Base-by-base conservation (phyloP, 306 rosid species). In the Coriaria nepalensis region DNA sequence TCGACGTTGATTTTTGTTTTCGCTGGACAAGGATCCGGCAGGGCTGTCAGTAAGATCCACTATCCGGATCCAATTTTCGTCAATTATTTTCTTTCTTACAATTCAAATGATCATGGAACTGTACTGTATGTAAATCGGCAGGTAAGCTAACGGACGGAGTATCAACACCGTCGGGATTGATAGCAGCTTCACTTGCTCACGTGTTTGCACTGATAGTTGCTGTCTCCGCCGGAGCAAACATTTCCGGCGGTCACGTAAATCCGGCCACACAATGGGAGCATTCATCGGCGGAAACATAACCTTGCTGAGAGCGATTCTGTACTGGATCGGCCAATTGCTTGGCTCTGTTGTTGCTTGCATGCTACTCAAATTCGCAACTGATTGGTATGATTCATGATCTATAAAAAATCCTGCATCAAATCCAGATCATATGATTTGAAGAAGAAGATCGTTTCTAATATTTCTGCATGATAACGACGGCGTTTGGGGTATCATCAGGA, bases 201-300 rank as follows among this genome's bases (percentile, higher is more conserved):
- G 94, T 87, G 48, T 83, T 87, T 33, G 93, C 85, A 0, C 75
- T 80, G 5, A 64, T 80, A 33, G 94, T 82, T 60, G 93, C 87
- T 5, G 96, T 87, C 15, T 75, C 87, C 1, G 77, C 83, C 10
- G 94, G 85, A 6, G 87, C 96, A 44, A 82, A 80, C 60, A 67
- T 71, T 53, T 87, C 85, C 33, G 96, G 94, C 4, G 96, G 94
- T 5, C 96, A 87, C 61, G 86, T 87, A 34, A 87, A 87, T 50
- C 94, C 92, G 35, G 92, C 92, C 4, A 94, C 46, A 87, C 92
- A 6, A 79, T 82, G 53, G 94, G 94, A 11, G 93, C 86, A 2
- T 75, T 80, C 49, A 29, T 87, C 5, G 94, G 96, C 35, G 96
- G 94, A 38, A 79, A 82, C 74, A 80, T 87, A 7, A 70, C 87